These are phyloP conservation scores for Suillus variegatus DNA, from an alignment of 768 basidiomycete species.

Conservation along the genomic window DNA sequence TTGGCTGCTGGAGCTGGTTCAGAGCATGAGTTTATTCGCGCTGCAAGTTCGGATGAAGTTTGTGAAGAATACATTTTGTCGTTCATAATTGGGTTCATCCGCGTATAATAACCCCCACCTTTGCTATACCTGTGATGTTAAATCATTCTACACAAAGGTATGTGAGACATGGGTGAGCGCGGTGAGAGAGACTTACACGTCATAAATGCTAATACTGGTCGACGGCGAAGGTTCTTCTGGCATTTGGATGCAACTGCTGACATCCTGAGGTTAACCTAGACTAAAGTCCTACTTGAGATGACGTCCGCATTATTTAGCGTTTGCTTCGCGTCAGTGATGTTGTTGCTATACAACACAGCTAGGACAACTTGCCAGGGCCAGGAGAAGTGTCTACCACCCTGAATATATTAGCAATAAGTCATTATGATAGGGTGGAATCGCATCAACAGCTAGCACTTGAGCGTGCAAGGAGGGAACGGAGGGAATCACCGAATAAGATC, in stretches of 20 bases:
- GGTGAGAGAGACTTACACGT: background rate
- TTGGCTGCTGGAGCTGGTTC: no score
- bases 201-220: background rate
- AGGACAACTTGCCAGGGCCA: background rate
- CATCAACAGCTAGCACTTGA: background rate
- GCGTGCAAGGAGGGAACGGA: background rate
- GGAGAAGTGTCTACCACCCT: background rate
- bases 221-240: background rate
- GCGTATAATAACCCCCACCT: no score
- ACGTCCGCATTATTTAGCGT: background rate
- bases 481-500: background rate
- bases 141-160: no score
- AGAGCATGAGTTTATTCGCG: no score
- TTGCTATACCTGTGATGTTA: no score
- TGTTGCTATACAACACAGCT: background rate
- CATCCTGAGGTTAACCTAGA: background rate
- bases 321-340: background rate
- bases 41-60: no score
- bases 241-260: background rate
- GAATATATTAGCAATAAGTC: background rate
- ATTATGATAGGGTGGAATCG: background rate
- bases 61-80: no score
- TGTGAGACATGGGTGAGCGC: background rate
- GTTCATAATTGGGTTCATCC: no score
- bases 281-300: background rate